A percentile compares a stretch with the other conserved stretches of the same genome.
Evolutionary conservation across 768 basidiomycete species (phyloP).

Genomic region (Candolleomyces aberdarensis): DNA sequence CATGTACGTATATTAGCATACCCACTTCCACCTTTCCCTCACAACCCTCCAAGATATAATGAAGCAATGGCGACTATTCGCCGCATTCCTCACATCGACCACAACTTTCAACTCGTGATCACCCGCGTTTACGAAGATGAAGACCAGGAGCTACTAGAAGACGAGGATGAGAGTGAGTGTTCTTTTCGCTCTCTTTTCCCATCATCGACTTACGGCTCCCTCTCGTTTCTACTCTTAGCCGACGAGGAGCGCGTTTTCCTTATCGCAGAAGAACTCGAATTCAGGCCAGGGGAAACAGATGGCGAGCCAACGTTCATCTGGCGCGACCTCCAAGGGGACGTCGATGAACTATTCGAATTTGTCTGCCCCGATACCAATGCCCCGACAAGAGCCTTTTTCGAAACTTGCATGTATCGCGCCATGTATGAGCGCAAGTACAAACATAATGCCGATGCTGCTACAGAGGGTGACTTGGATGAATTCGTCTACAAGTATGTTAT

Average conservation of each 20-base stretch:
- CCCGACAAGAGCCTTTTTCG: constrained; percentile 85
- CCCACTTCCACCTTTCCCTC: background rate
- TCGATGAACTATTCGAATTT: constrained; percentile 94
- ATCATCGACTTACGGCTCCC: background rate
- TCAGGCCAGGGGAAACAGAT: constrained; percentile 70
- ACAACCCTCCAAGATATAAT: constrained; percentile 63
- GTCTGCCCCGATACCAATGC: constrained; percentile 76
- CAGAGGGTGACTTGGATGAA: constrained; percentile 67
- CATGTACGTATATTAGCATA: constrained; percentile 63
- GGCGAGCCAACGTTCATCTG: constrained; percentile 84
- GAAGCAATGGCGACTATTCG: constrained; percentile 95
- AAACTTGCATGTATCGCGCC: constrained; percentile 91
- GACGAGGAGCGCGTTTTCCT: constrained; percentile 93
- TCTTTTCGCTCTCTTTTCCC: background rate
- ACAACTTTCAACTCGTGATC: constrained; percentile 87
- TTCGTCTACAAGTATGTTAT: constrained; percentile 76
- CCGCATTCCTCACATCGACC: constrained; percentile 70
- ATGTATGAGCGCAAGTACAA: constrained; percentile 95
- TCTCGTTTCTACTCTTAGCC: constrained; percentile 43
- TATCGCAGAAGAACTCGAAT: constrained; percentile 86
- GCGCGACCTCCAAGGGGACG: constrained; percentile 88
- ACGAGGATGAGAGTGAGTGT: constrained; percentile 81
- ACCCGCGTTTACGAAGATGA: constrained; percentile 98
- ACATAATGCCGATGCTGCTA: constrained; percentile 61
- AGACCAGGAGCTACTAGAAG: constrained; percentile 91